phyloP scores from a whole-genome alignment of 2,329 filamentous ascomycete genomes.

The Pseudogymnoascus pannorum region DNA sequence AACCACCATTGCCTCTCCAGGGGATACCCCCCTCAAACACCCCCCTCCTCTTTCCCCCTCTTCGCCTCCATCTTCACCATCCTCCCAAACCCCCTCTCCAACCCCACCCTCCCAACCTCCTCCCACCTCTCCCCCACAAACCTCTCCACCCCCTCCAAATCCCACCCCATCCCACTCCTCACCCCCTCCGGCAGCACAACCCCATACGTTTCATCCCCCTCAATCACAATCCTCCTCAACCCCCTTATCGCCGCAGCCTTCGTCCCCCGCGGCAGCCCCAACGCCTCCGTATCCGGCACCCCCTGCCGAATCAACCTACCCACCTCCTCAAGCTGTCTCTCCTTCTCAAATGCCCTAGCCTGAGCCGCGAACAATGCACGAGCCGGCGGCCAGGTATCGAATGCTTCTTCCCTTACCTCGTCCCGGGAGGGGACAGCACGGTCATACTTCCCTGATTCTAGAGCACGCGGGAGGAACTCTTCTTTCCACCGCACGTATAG shows the following conservation, averaged over 20 bases:
- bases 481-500: conserved; percentile 55
- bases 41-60: conserved; percentile 41
- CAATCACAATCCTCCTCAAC: conserved; percentile 44
- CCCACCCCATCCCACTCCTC: conserved; percentile 33
- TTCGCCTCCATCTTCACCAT: conserved; percentile 87
- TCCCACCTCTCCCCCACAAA: conserved; percentile 38
- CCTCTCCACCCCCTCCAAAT: conserved; percentile 33
- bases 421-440: conserved; percentile 31
- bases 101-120: conserved; percentile 53
- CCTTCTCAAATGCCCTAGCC: conserved; percentile 35
- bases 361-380: conserved; percentile 37
- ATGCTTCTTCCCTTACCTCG: conserved; percentile 44
- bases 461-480: conserved; percentile 52
- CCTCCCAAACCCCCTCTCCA: conserved; percentile 60
- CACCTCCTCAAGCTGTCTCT: conserved; percentile 37
- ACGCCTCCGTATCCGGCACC: conserved; percentile 26
- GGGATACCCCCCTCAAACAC: conserved; percentile 11
- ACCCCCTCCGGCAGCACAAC: conserved; percentile 21
- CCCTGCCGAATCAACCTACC: conserved; percentile 40
- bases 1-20: conserved; percentile 38
- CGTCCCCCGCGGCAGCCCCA: not conserved
- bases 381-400: conserved; percentile 41
- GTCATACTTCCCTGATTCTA: conserved; percentile 33
- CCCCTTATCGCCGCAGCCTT: conserved; percentile 31
- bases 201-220: conserved; percentile 35